A percentile compares a stretch with the other conserved stretches of the same genome.
Evolutionary conservation across 2,329 filamentous ascomycete genomes (phyloP).

Genomic region (Arthrobotrys sphaeroides): DNA sequence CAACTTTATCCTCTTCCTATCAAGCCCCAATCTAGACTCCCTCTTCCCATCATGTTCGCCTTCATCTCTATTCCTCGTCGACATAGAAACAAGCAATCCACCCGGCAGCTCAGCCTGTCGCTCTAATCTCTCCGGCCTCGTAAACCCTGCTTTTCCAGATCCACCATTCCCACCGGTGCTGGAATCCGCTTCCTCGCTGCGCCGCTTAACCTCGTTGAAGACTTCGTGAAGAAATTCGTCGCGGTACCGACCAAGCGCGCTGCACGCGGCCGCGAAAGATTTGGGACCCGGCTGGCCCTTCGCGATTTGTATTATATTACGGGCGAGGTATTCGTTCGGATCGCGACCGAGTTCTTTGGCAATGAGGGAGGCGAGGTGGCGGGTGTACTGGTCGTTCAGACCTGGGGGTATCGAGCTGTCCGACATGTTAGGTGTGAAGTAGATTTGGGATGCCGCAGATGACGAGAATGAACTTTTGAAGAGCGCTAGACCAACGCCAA

Average conservation of each 20-base stretch:
- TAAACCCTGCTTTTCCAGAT: conserved; percentile 24
- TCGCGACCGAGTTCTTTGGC: conserved; percentile 53
- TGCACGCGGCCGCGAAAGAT: conserved; percentile 57
- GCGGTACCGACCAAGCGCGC: conserved; percentile 56
- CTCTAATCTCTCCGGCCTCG: conserved; percentile 37
- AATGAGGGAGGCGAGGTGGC: conserved; percentile 56
- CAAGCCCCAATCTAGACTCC: conserved; percentile 57
- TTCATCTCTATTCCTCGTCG: conserved; percentile 45
- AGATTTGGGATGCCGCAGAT: neutral
- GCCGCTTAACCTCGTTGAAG: conserved; percentile 57
- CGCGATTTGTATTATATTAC: conserved; percentile 58
- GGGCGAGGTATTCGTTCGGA: conserved; percentile 57
- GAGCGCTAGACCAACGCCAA: neutral
- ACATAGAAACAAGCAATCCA: conserved; percentile 55
- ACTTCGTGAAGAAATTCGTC: conserved; percentile 57
- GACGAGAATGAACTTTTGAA: neutral
- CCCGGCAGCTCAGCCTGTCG: conserved; percentile 55
- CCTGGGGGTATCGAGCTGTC: conserved; percentile 54
- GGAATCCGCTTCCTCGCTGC: conserved; percentile 54
- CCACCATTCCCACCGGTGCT: neutral
- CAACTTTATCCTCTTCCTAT: conserved; percentile 58
- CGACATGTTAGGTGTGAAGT: conserved; percentile 31
- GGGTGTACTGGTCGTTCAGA: conserved; percentile 56
- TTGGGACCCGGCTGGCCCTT: conserved; percentile 58
- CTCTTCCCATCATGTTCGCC: conserved; percentile 55